Evolutionary conservation across 2,329 filamentous ascomycete species (phyloP).

Genomic region (Verticillium albo-atrum): DNA sequence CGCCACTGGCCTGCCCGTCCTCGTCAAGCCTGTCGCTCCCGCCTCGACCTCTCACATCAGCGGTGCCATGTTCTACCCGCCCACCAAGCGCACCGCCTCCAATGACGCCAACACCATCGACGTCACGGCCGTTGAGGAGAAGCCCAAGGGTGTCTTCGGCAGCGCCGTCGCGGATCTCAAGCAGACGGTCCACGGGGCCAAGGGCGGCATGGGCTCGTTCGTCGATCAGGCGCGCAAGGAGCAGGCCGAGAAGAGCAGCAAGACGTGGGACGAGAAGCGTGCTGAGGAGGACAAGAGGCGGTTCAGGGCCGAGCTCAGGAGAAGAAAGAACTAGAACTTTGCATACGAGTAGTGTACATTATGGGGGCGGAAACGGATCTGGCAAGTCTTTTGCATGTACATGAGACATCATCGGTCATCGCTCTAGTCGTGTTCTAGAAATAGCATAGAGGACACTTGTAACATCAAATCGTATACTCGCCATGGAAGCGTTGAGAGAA

Average conservation of each 20-base stretch:
- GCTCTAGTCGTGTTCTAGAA: background rate
- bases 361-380: background rate
- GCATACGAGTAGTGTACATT: conserved; percentile 5
- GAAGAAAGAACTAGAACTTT: background rate
- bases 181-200: conserved; percentile 31
- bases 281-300: conserved; percentile 29
- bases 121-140: conserved; percentile 9
- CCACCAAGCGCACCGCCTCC: conserved; percentile 7
- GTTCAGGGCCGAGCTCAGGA: conserved; percentile 18
- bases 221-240: conserved; percentile 23
- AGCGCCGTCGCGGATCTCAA: conserved; percentile 29
- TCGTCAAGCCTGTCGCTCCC: conserved; percentile 14
- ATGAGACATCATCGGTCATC: background rate
- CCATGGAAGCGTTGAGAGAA: background rate
- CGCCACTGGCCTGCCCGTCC: conserved; percentile 30
- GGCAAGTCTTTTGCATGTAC: background rate
- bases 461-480: background rate
- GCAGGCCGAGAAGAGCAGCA: conserved; percentile 28
- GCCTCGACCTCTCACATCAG: conserved; percentile 10
- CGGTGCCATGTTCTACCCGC: conserved; percentile 27
- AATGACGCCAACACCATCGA: background rate
- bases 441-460: background rate
- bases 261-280: conserved; percentile 29
- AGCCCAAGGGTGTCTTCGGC: conserved; percentile 22
- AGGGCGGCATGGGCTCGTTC: conserved; percentile 22